Evolutionary conservation across 305 asterid genomes (phyloP), one percentile per base, ranked within the genome.

Genomic region (Plantago coronopus): DNA sequence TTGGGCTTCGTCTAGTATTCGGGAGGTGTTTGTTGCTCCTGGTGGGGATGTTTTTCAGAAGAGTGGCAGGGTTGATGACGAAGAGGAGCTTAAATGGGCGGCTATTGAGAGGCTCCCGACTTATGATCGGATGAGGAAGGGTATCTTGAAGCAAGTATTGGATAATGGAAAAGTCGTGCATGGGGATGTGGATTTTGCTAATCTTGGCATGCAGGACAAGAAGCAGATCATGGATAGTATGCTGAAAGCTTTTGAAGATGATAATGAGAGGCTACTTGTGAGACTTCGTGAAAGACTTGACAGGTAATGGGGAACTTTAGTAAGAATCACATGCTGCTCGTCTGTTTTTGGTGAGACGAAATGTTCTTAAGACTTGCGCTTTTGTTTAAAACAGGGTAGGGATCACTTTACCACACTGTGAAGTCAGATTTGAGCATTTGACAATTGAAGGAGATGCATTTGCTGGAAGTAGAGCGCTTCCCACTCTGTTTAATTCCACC

Each of bases 381-480:
- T 38, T 57, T 21, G n/a, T 57, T 17, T 57, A 20, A 31, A 38
- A 19, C 51, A 89, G 99, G 73, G 99, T 89, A 56, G 96, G 88
- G 23, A 83, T 93, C 48, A 95, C 89, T 29, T 69, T 87, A 69
- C 97, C 97, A 5, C 85, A 83, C 74, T 75, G 85, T 1, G 99
- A 93, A 75, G 95, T 93, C 69, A 82, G 99, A 4, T 93, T 29
- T 55, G 94, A 88, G 79, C 76, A 81, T 72, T 57, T 93, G 54
- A 74, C 84, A 1, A 53, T 89, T 18, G 95, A 87, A 50, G 96
- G 97, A 70, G 99, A 93, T 46, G 74, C 88, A 18, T 75, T 72
- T 66, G 79, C 61, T 54, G 99, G 96, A 65, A 81, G 94, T 17
- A 79, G 97, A 78, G 97, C 97, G 12, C 82, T 93, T 64, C 99